Conservation (phyloP, 2,329 filamentous ascomycete species). For the Rhinocladiella similis region DNA sequence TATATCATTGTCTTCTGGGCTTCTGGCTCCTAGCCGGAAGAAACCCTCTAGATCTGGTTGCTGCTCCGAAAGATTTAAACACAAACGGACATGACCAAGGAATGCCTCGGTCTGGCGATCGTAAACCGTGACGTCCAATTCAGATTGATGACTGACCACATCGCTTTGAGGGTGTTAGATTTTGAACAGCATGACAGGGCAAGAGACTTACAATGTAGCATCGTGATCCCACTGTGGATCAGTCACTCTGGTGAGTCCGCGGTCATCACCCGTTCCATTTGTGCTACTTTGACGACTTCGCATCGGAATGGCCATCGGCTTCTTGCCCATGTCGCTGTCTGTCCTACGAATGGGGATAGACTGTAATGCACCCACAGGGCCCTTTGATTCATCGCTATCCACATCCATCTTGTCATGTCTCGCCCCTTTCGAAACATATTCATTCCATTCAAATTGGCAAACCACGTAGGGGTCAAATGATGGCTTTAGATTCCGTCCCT, state of each 20-base stretch:
- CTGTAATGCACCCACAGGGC: conserved; percentile 52
- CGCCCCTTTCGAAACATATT: conserved; percentile 88
- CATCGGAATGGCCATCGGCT: conserved; percentile 94
- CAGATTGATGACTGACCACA: conserved; percentile 85
- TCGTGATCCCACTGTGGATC: conserved; percentile 95
- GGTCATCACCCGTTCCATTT: conserved; percentile 73
- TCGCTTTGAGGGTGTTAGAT: conserved; percentile 61
- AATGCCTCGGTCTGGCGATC: conserved; percentile 88
- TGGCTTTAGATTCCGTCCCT: conserved; percentile 77
- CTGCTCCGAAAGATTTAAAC: conserved; percentile 67
- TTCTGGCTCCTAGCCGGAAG: conserved; percentile 78
- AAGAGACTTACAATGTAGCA: conserved; percentile 77
- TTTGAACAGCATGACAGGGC: background rate
- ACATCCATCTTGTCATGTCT: conserved; percentile 60
- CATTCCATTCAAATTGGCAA: conserved; percentile 93
- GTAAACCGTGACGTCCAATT: conserved; percentile 92
- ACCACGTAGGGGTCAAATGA: conserved; percentile 93
- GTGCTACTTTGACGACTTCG: conserved; percentile 94
- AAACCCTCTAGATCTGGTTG: conserved; percentile 76
- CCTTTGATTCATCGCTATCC: conserved; percentile 61
- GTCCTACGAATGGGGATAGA: conserved; percentile 66
- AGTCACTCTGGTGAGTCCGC: conserved; percentile 65
- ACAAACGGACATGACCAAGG: conserved; percentile 83
- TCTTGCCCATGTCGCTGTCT: conserved; percentile 76
- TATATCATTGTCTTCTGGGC: conserved; percentile 74